Evolutionary conservation across 2,329 filamentous ascomycete species (phyloP).

Genomic region (Drechslerella coelobrocha): DNA sequence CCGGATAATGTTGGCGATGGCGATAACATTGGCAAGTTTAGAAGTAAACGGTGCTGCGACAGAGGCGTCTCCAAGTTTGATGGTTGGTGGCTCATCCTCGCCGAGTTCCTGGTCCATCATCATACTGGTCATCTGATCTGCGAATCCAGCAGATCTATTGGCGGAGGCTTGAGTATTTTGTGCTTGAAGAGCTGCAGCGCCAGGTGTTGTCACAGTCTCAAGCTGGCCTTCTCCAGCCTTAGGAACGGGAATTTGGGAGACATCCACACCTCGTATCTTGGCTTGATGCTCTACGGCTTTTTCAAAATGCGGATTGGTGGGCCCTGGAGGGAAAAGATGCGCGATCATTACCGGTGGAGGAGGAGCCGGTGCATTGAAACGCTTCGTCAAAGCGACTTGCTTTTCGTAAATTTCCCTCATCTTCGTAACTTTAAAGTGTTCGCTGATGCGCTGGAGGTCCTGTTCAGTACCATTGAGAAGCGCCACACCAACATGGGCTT

Average conservation of each 20-base stretch:
- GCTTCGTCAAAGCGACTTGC: constrained; percentile 85
- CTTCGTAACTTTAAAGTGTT: constrained; percentile 91
- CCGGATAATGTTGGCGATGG: constrained; percentile 96
- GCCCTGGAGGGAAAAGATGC: constrained; percentile 90
- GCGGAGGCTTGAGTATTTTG: constrained; percentile 65
- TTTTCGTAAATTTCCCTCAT: constrained; percentile 99
- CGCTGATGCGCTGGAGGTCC: constrained; percentile 87
- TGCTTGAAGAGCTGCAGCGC: constrained; percentile 67
- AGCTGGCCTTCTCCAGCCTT: constrained; percentile 57
- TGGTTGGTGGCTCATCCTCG: constrained; percentile 87
- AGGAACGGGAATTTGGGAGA: constrained; percentile 57
- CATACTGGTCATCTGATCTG: constrained; percentile 88
- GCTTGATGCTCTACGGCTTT: constrained; percentile 90
- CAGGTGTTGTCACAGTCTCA: constrained; percentile 72
- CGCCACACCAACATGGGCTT: constrained; percentile 95
- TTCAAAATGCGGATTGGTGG: constrained; percentile 88
- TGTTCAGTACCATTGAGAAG: constrained; percentile 93
- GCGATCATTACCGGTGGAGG: constrained; percentile 91
- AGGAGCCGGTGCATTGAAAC: constrained; percentile 93
- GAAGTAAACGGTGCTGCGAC: constrained; percentile 97
- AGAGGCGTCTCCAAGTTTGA: constrained; percentile 96
- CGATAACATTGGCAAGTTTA: constrained; percentile 94
- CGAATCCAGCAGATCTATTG: constrained; percentile 76
- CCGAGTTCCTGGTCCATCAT: constrained; percentile 82
- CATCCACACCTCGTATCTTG: constrained; percentile 74